Percentiles rank a stretch among this genome's conserved stretches.
Conservation (phyloP, 441 rosid species). For the Mallotus japonicus region DNA sequence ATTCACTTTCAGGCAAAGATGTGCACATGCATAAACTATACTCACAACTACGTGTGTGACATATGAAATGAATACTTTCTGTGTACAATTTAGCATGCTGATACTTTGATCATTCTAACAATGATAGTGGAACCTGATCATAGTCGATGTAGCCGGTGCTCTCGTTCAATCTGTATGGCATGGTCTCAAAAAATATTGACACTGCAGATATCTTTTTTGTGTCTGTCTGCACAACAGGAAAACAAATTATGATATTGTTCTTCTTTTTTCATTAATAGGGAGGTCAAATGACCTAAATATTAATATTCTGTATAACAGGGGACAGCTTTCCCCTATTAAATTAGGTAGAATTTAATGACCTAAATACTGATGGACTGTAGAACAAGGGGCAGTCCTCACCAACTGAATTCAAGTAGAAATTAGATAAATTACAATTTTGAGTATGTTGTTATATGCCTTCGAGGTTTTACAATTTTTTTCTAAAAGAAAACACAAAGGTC, state of each 20-base stretch:
- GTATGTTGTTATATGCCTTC: background rate
- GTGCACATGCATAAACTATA: background rate
- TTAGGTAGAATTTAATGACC: no score
- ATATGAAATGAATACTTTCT: background rate
- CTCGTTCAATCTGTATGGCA: conserved; percentile 94
- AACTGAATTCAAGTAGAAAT: no score
- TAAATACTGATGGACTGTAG: no score
- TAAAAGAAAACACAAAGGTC: background rate
- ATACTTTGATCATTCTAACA: background rate
- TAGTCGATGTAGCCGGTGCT: conserved; percentile 89
- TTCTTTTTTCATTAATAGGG: background rate
- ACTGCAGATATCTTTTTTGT: conserved; percentile 97
- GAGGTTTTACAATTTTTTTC: no score
- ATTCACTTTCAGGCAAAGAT: conserved; percentile 5
- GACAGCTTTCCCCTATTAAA: no score
- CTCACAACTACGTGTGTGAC: background rate
- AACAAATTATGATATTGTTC: background rate
- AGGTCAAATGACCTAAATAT: no score
- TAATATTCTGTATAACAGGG: no score
- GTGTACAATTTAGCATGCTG: background rate
- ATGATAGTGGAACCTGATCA: conserved; percentile 62
- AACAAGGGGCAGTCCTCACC: no score
- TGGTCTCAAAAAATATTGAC: conserved; percentile 91
- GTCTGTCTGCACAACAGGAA: conserved; percentile 63
- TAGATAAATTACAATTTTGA: no score